A percentile compares a stretch with the other conserved stretches of the same genome.
phyloP scores from a whole-genome alignment of 148 eudicot species.

The Spergularia marina region DNA sequence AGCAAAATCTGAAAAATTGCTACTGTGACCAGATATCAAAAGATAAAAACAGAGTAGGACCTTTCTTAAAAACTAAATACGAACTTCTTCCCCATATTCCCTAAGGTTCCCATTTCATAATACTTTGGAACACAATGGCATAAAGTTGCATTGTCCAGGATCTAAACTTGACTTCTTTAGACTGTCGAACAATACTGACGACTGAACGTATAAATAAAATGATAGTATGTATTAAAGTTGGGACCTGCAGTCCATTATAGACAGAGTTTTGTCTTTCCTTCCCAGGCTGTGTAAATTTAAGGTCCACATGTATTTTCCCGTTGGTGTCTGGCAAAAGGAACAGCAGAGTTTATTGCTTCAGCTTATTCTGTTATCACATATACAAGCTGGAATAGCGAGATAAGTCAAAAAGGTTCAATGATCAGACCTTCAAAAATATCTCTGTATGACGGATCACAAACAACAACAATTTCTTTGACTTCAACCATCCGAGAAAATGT shows the following conservation, averaged over 20 bases:
- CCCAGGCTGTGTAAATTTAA: conserved; percentile 90
- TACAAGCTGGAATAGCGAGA: background rate
- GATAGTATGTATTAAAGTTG: background rate
- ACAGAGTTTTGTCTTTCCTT: conserved; percentile 98
- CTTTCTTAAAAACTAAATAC: too few relatives aligned
- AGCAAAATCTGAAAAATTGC: too few relatives aligned
- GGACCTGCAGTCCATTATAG: conserved; percentile 81
- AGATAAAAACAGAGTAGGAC: too few relatives aligned
- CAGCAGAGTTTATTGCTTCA: conserved; percentile 9
- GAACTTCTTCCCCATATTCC: too few relatives aligned
- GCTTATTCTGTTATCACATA: conserved; percentile 2
- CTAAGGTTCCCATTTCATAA: too few relatives aligned
- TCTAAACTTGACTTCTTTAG: background rate
- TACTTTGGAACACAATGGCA: background rate
- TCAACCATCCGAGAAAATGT: conserved; percentile 68
- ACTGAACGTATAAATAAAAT: background rate
- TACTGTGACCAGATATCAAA: too few relatives aligned
- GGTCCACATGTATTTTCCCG: conserved; percentile 58
- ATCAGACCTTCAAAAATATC: conserved; percentile 91
- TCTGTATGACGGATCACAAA: conserved; percentile 93
- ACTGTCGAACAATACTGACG: background rate
- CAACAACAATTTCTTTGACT: conserved; percentile 89
- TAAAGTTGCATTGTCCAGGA: background rate
- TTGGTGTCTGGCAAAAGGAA: conserved; percentile 46
- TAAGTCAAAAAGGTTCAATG: background rate